Conservation (phyloP, 495 filamentous ascomycete species). For the Penicillium cosmopolitanum region DNA sequence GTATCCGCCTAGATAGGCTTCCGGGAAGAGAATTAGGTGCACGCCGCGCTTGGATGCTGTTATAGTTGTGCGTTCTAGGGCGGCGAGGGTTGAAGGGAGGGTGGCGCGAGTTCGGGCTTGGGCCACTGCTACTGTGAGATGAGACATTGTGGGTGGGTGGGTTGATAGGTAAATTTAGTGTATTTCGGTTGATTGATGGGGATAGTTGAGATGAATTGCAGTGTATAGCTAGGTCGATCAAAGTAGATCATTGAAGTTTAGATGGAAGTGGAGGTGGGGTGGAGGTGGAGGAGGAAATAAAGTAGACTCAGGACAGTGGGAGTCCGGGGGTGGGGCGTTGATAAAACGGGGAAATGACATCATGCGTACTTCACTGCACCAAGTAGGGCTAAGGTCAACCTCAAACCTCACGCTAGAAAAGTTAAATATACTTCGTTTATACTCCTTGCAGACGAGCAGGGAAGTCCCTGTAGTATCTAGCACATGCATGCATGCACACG, state of each 20-base stretch:
- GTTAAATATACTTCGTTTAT: neutral
- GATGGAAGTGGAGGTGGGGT: neutral
- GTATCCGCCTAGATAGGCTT: constrained; percentile 93
- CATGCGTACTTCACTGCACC: neutral
- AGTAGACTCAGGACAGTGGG: neutral
- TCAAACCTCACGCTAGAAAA: neutral
- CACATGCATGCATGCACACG: no score
- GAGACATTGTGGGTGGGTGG: constrained; percentile 33
- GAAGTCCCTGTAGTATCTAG: no score
- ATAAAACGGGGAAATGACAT: constrained; percentile 1
- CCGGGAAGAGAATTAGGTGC: constrained; percentile 85
- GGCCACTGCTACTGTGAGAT: constrained; percentile 70
- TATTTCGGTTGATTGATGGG: neutral
- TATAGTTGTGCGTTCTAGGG: constrained; percentile 61
- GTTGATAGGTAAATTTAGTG: neutral
- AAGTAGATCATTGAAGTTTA: neutral
- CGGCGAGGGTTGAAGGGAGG: constrained; percentile 64
- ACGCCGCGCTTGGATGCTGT: constrained; percentile 51
- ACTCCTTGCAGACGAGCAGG: no score
- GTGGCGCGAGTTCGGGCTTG: constrained; percentile 65
- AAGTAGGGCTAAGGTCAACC: neutral
- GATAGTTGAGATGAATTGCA: neutral
- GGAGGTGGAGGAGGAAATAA: neutral
- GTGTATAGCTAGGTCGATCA: no score
- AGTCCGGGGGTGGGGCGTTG: neutral